Conservation (phyloP, 345 rosid species). For the Geranium rotundifolium region DNA sequence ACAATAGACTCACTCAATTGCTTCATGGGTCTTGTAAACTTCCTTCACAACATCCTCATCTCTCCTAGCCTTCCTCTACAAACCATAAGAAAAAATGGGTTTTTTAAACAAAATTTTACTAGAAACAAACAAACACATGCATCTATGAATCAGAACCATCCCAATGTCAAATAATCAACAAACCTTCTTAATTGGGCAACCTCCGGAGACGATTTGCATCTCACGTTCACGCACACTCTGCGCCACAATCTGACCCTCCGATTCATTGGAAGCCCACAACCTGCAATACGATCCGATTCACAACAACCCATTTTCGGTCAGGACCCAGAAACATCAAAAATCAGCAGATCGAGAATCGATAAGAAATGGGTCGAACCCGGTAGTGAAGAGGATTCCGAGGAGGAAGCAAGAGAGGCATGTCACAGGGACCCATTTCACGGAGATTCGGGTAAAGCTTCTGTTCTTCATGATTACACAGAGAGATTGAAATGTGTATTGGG, state of each 20-base stretch:
- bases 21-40: conserved; percentile 56
- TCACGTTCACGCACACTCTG: neutral
- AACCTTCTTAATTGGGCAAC: neutral
- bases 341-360: neutral
- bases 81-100: neutral
- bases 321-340: neutral
- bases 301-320: no score
- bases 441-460: neutral
- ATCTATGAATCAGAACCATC: no score
- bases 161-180: no score
- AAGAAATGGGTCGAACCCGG: neutral
- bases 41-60: conserved; percentile 26
- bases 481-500: neutral
- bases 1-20: conserved; percentile 56
- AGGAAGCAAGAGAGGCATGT: neutral
- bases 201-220: neutral
- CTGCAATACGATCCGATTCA: neutral
- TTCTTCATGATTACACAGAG: neutral
- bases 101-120: neutral
- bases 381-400: neutral
- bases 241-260: neutral
- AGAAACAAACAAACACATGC: neutral
- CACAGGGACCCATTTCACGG: neutral
- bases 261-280: neutral
- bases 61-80: conserved; percentile 23